Conservation (phyloP, 2,329 filamentous ascomycete genomes). For the Cryphonectria japonica region DNA sequence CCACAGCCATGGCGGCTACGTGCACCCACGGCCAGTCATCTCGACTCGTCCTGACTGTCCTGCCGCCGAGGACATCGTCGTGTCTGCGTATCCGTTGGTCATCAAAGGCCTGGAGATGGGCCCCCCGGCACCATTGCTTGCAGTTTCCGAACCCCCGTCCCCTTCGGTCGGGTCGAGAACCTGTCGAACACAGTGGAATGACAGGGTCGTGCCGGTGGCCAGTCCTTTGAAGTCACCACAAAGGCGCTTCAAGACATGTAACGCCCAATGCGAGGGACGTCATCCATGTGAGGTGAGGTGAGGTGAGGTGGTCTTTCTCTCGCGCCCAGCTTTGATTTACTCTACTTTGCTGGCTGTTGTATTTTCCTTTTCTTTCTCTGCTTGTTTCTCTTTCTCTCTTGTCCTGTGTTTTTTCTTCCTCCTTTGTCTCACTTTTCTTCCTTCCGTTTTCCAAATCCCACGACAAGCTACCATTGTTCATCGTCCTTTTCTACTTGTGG, state of each 20-base stretch:
- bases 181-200: conserved; percentile 2
- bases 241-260: conserved; percentile 11
- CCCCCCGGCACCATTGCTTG: conserved; percentile 17
- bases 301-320: background rate
- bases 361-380: conserved; percentile 3
- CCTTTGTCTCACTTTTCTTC: conserved; percentile 4
- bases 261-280: conserved; percentile 14
- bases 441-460: background rate
- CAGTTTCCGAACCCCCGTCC: background rate
- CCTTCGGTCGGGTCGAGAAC: background rate
- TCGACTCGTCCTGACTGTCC: conserved; percentile 26
- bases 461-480: conserved; percentile 9
- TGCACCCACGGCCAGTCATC: conserved; percentile 25
- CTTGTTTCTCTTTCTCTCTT: conserved; percentile 20
- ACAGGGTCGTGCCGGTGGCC: conserved; percentile 18
- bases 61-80: conserved; percentile 20
- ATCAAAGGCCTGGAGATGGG: conserved; percentile 11
- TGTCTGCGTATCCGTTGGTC: conserved; percentile 16
- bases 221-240: conserved; percentile 17
- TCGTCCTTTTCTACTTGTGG: conserved; percentile 7
- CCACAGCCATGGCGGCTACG: conserved; percentile 20
- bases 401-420: conserved; percentile 5
- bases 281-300: conserved; percentile 12
- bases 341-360: background rate
- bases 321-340: background rate